Evolutionary conservation across 2,329 filamentous ascomycete species (phyloP), one percentile per base, ranked within the genome.

Genomic region (Alternaria metachromatica): DNA sequence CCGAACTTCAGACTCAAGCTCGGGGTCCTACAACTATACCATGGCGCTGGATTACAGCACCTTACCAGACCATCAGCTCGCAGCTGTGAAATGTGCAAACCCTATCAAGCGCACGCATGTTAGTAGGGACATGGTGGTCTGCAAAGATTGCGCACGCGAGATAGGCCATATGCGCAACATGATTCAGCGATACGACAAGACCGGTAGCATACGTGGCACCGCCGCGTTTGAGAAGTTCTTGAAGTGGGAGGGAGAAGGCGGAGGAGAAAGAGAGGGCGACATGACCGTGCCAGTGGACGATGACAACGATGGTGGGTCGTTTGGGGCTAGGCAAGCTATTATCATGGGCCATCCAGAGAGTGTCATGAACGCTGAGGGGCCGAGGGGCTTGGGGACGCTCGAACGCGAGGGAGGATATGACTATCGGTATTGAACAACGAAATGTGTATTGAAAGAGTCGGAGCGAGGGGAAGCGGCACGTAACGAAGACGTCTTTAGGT

Each of bases 111-210:
- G 71, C 45, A 73, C 70, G 11, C 59, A 71, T 18, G 72, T 76
- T 13, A 76, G 66, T 45, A 63, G 66, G 3, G 63, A 69, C 6
- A 73, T 74, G 67, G 64, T 69, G 5, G 75, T 79, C 2, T 79
- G 77, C 44, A 73, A 75, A 46, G 66, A 66, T 23, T 79, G 77
- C 43, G 65, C 62, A 57, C 62, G 63, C 57, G 72, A 72, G 66
- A 66, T 79, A 6, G 63, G 64, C 26, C 65, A 74, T 18, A 78
- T 79, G 75, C 67, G 73, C 51, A 68, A 55, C 45, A 76, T 79
- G 76, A 56, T 79, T 37, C 66, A 62, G 18, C 55, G 71, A 28
- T 77, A 72, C 56, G 74, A 79, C 41, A 77, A 73, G 60, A 72
- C 69, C 8, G 73, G 74, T 23, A 76, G 72, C 58, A 63, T 79